Conservation (phyloP, 2,329 filamentous ascomycete species). For the Botryosphaeria agaves region DNA sequence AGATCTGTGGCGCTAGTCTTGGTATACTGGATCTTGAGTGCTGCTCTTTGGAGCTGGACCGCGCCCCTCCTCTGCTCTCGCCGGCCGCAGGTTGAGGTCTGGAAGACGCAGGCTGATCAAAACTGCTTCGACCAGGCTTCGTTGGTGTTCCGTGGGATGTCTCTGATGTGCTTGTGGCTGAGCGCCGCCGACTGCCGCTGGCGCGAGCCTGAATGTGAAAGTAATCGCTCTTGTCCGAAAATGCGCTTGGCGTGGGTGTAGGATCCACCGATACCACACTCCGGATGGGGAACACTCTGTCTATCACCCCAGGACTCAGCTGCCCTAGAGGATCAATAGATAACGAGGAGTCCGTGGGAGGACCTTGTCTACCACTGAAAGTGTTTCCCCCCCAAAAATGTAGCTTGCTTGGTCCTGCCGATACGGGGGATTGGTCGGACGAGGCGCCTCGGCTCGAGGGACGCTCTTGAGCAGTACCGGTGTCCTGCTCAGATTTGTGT, state of each 20-base stretch:
- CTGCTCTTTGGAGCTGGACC: too few species aligned
- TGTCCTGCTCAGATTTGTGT: too few species aligned
- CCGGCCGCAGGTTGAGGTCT: neutral
- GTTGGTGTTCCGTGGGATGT: too few species aligned
- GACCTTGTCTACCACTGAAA: too few species aligned
- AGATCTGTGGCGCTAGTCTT: constrained; percentile 12
- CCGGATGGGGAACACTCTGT: constrained; percentile 66
- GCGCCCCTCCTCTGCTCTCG: neutral
- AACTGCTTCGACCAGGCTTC: too few species aligned
- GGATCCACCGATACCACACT: constrained; percentile 61
- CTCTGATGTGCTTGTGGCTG: neutral
- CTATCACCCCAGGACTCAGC: constrained; percentile 24
- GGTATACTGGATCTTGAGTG: neutral
- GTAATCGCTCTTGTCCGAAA: constrained; percentile 17
- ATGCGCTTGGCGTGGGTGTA: constrained; percentile 17
- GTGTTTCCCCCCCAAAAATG: too few species aligned
- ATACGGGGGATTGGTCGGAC: too few species aligned
- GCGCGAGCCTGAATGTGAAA: constrained; percentile 9
- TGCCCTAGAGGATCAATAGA: constrained; percentile 5
- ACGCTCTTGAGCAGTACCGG: too few species aligned
- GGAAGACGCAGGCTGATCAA: neutral
- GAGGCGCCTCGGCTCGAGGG: too few species aligned
- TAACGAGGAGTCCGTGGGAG: too few species aligned
- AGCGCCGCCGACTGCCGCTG: neutral
- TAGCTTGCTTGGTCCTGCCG: too few species aligned